phyloP scores from a whole-genome alignment of 768 basidiomycete genomes.

The Holtermanniella nyarrowii region DNA sequence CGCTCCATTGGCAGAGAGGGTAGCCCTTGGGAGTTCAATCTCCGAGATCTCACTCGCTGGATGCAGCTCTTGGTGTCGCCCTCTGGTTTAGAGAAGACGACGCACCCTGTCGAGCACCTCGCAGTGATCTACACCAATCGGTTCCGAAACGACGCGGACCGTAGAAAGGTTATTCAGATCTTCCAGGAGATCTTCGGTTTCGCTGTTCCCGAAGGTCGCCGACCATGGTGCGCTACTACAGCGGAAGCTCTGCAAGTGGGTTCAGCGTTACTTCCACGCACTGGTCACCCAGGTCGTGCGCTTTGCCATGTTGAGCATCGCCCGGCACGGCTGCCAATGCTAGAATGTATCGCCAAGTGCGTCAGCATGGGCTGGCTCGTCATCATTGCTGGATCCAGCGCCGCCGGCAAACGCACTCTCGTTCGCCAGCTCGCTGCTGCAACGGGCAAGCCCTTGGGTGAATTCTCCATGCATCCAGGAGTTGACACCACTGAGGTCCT shows the following conservation, averaged over 20 bases:
- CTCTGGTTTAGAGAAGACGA: constrained; percentile 38
- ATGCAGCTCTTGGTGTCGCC: constrained; percentile 45
- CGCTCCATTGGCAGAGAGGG: constrained; percentile 67
- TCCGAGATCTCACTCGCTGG: constrained; percentile 90
- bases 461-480: constrained; percentile 69
- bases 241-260: constrained; percentile 54
- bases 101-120: constrained; percentile 56
- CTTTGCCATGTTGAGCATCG: constrained; percentile 6
- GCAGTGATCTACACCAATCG: constrained; percentile 70
- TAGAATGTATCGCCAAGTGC: constrained; percentile 68
- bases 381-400: constrained; percentile 68
- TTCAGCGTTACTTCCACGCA: constrained; percentile 46
- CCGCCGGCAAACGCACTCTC: constrained; percentile 69
- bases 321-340: constrained; percentile 50
- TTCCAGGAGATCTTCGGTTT: constrained; percentile 37
- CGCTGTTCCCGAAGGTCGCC: constrained; percentile 46
- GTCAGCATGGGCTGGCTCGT: constrained; percentile 71
- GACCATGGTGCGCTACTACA: constrained; percentile 33
- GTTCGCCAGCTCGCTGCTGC: constrained; percentile 60
- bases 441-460: constrained; percentile 58
- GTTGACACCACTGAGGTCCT: constrained; percentile 90
- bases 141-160: constrained; percentile 67
- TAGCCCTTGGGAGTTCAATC: constrained; percentile 94
- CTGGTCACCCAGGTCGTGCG: constrained; percentile 1
- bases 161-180: constrained; percentile 40